Evolutionary conservation across 768 basidiomycete genomes (phyloP).

Genomic region (Cystoderma amianthinum): DNA sequence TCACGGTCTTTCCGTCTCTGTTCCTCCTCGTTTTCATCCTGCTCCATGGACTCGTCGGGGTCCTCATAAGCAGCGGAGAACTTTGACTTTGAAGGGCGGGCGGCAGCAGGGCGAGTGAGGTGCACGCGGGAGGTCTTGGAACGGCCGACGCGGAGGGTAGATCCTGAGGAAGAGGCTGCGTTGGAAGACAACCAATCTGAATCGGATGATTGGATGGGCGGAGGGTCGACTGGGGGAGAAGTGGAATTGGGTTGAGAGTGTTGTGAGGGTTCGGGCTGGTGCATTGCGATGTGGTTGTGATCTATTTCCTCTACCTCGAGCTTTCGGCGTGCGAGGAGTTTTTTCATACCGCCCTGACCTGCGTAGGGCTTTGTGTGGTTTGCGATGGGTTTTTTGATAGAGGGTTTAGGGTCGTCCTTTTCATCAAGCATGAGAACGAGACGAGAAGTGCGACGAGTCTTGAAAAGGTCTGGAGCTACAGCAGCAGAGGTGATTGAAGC

Average conservation of each 20-base stretch:
- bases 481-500: conserved; percentile 25
- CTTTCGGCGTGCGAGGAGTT: conserved; percentile 57
- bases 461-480: conserved; percentile 56
- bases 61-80: conserved; percentile 64
- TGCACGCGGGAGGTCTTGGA: conserved; percentile 50
- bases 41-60: conserved; percentile 37
- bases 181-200: conserved; percentile 25
- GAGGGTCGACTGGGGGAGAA: conserved; percentile 12
- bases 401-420: conserved; percentile 37
- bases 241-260: not conserved
- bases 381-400: conserved; percentile 26
- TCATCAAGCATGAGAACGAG: conserved; percentile 59
- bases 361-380: conserved; percentile 72
- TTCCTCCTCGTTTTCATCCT: conserved; percentile 27
- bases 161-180: conserved; percentile 21
- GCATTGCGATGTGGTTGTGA: conserved; percentile 23
- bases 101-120: conserved; percentile 48
- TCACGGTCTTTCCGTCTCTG: conserved; percentile 35
- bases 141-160: conserved; percentile 64
- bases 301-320: conserved; percentile 42
- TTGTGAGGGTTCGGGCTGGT: not conserved
- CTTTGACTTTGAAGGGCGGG: conserved; percentile 36
- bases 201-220: conserved; percentile 10
- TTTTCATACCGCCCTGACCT: conserved; percentile 75
- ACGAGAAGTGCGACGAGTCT: conserved; percentile 34